Evolutionary conservation across 208 protist species (phyloP).

Genomic region (Crithidia bombi): DNA sequence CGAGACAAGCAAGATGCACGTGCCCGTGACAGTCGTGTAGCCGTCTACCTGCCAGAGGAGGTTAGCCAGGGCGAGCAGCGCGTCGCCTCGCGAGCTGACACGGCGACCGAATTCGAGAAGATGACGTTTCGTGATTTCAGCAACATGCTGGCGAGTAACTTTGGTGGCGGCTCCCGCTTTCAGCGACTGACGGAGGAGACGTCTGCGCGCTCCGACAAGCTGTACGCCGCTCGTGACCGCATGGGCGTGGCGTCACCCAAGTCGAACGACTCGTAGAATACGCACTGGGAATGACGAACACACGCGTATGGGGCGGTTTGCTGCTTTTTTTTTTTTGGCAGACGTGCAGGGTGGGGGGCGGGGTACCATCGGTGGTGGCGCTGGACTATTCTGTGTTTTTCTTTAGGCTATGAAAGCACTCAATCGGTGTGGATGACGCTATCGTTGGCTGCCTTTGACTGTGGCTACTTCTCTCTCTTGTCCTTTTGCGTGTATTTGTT

Average conservation of each 20-base stretch:
- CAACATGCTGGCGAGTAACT: conserved; percentile 65
- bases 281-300: no score
- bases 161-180: conserved; percentile 82
- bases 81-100: neutral
- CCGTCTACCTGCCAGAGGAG: conserved; percentile 63
- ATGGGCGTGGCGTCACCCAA: conserved; percentile 11
- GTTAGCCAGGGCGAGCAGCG: conserved; percentile 32
- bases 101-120: conserved; percentile 41
- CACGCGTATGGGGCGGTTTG: no score
- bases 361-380: no score
- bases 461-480: no score
- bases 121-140: conserved; percentile 70
- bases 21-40: conserved; percentile 53
- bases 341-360: no score
- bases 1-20: conserved; percentile 22
- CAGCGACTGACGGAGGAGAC: conserved; percentile 81
- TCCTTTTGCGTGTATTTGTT: no score
- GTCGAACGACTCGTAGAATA: conserved; percentile 12
- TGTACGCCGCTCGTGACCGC: conserved; percentile 45
- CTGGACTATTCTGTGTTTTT: no score
- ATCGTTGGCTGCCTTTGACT: no score
- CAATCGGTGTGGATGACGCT: no score
- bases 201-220: conserved; percentile 42
- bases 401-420: no score
- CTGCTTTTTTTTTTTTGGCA: neutral